Percentiles rank a stretch among this genome's conserved stretches.
phyloP scores from a whole-genome alignment of 1,284 basidiomycete genomes.

The Peniophora sp. region DNA sequence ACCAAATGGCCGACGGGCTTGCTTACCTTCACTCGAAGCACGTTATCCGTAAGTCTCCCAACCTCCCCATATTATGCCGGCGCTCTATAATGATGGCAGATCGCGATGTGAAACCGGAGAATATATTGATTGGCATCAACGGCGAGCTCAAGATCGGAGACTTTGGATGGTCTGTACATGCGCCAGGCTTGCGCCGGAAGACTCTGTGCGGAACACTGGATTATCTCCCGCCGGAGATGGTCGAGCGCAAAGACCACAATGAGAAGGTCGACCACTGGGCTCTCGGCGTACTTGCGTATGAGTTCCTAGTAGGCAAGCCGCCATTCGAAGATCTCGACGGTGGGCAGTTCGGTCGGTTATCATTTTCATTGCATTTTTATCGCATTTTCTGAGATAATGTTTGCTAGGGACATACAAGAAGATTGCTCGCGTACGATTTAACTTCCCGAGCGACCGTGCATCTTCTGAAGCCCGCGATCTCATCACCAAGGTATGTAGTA shows the following conservation, averaged over 20 bases:
- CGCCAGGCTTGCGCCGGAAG: conserved; percentile 82
- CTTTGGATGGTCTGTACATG: conserved; percentile 99
- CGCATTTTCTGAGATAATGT: neutral
- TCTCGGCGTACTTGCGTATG: conserved; percentile 91
- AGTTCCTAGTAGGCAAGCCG: conserved; percentile 88
- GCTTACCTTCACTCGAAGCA: conserved; percentile 92
- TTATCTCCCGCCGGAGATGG: conserved; percentile 98
- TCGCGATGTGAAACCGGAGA: conserved; percentile 99
- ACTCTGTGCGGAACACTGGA: conserved; percentile 95
- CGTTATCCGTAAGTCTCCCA: conserved; percentile 57
- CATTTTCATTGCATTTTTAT: neutral
- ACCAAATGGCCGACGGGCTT: conserved; percentile 97
- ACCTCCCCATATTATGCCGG: too few relatives aligned
- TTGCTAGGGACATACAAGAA: conserved; percentile 76
- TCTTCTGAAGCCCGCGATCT: conserved; percentile 63
- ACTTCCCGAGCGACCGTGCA: conserved; percentile 55
- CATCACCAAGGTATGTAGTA: conserved; percentile 41
- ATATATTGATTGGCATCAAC: conserved; percentile 88
- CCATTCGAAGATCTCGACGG: conserved; percentile 90
- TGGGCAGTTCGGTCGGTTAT: conserved; percentile 48
- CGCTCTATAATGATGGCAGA: too few relatives aligned
- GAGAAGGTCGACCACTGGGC: conserved; percentile 97
- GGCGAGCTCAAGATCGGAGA: conserved; percentile 98
- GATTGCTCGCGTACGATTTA: conserved; percentile 78
- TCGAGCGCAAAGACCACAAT: conserved; percentile 81